Evolutionary conservation across 2,329 filamentous ascomycete genomes (phyloP).

Genomic region (Tolypocladium guangdongense): DNA sequence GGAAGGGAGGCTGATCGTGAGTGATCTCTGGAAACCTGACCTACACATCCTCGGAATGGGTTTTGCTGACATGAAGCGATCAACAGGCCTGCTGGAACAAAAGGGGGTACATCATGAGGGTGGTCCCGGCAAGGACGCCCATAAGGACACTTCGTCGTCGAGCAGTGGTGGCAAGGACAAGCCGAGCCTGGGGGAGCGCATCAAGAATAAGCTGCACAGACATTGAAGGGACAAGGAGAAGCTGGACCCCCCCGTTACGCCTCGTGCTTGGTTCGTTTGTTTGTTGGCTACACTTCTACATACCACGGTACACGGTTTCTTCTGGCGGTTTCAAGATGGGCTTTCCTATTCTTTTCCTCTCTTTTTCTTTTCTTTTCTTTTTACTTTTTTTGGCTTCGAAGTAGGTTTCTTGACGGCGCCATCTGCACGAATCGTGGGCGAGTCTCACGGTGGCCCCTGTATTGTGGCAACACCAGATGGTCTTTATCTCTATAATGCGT

Average conservation of each 20-base stretch:
- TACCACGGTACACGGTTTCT: neutral
- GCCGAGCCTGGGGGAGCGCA: slow-evolving; percentile 47
- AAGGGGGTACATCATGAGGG: slow-evolving; percentile 12
- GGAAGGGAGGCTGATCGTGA: slow-evolving; percentile 56
- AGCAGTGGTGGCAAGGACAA: slow-evolving; percentile 24
- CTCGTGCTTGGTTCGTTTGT: neutral
- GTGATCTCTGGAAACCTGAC: slow-evolving; percentile 11
- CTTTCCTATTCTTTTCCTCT: neutral
- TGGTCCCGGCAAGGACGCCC: slow-evolving; percentile 1
- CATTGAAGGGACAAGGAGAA: slow-evolving; percentile 16
- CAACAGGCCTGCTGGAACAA: slow-evolving; percentile 21
- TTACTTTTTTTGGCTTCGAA: neutral
- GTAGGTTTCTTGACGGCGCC: neutral
- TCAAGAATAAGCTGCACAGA: slow-evolving; percentile 58
- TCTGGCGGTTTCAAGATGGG: neutral
- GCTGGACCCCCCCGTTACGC: neutral
- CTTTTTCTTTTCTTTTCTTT: too few species aligned
- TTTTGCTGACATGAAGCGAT: neutral
- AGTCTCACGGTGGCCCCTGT: neutral
- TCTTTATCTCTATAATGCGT: neutral
- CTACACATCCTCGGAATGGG: neutral
- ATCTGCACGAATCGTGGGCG: neutral
- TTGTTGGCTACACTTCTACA: neutral
- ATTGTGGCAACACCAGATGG: neutral
- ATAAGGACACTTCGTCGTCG: slow-evolving; percentile 6